Evolutionary conservation across 108 stramenopile genomes (phyloP), one percentile per base, ranked within the genome.

Genomic region (Skeletonema tropicum): DNA sequence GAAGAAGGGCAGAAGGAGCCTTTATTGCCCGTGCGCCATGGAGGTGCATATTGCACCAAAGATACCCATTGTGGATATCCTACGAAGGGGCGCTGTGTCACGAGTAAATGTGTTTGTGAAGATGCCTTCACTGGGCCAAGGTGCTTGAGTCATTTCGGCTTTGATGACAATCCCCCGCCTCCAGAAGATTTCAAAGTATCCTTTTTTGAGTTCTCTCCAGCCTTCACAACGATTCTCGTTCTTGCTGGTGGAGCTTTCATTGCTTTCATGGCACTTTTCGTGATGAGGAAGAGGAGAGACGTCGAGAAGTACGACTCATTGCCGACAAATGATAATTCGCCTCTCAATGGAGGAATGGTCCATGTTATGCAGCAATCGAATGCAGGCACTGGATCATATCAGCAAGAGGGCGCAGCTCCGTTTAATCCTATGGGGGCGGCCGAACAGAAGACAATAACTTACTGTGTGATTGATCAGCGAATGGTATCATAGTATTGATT

Each of bases 401-500:
- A 74, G 31, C 46, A 38, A 60, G 12, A 29, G 60, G 64, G 75
- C 8, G 35, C 31, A 36, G 64, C 73, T 36, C 57, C 58, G 19
- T 41, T 45, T n/a, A 74, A 62, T 75, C 68, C 39, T 66, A 65
- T 67, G 59, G 41, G 62, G 33, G 58, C 59, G 15, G 64, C 59
- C 48, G 64, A 88, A 42, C 80, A 85, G 65, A 91, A 92, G 49
- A 85, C 83, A 29, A 79, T 89, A 5, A 90, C 90, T 12, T 94
- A 94, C 71, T 92, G 89, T 63, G 83, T 94, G 65, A 91, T 94
- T 57, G 93, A 94, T 74, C 85, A 83, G 15, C 68, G 89, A 67
- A 65, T 90, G 35, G 76, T 90, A 12, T 45, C 42, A 45, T 45
- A 45, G 15, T 45, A n/a, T 5, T n/a, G 42, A 45, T n/a, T 1